Conservation (phyloP, 345 rosid genomes). For the Eucalyptus sp. region DNA sequence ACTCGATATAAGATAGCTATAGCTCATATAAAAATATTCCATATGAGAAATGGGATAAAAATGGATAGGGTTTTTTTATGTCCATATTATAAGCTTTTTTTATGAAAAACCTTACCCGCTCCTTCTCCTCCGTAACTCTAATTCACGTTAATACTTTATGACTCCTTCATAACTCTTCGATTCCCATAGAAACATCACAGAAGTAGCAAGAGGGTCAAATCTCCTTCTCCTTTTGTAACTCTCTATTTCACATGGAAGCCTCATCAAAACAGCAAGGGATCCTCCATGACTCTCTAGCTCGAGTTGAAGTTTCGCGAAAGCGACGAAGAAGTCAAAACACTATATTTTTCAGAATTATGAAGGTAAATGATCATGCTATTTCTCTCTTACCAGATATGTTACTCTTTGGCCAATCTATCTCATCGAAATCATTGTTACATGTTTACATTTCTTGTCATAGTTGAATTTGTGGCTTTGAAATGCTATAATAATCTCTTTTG, state of each 20-base stretch:
- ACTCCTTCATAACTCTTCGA: not conserved
- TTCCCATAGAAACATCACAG: not conserved
- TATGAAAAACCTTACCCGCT: not conserved
- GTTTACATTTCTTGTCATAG: not conserved
- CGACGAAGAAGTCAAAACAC: not conserved
- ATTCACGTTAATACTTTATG: not conserved
- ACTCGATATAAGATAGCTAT: not conserved
- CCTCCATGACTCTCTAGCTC: too few relatives aligned
- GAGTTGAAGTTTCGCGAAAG: not conserved
- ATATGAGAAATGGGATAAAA: not conserved
- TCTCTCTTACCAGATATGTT: not conserved
- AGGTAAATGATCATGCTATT: not conserved
- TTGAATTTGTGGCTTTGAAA: fast-evolving
- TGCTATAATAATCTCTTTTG: not conserved
- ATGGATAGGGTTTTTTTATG: not conserved
- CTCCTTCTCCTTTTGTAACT: not conserved
- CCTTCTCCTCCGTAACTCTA: not conserved
- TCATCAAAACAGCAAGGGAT: not conserved
- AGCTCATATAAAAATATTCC: not conserved
- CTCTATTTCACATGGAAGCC: not conserved
- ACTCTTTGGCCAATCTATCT: not conserved
- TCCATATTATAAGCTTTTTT: not conserved
- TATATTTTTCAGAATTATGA: not conserved
- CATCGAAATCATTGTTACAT: too few relatives aligned
- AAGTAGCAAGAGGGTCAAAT: not conserved